Base-by-base conservation (phyloP, 2,329 filamentous ascomycete genomes). In the Plenodomus biglobosus region DNA sequence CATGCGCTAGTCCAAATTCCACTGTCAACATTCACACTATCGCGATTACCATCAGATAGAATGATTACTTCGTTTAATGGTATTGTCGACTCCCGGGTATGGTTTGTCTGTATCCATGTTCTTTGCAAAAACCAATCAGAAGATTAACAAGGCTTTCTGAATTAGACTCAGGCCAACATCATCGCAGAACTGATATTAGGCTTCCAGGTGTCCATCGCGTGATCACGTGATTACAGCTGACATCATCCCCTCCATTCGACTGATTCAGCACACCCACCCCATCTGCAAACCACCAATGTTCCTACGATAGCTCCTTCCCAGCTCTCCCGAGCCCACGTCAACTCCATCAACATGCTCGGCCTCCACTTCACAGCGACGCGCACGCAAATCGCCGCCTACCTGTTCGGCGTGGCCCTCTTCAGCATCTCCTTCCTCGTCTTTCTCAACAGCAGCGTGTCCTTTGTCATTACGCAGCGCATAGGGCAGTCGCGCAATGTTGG, bases 351-450 rank as follows among this genome's bases (percentile, higher is more conserved):
- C 49, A 71, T 71, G 69, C 64, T 73, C 56, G 66, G 66, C 52
- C 65, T 72, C 42, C 54, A 59, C 44, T 81, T 85, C 62, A 84
- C 81, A 20, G 83, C 81, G n/a, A 78, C 77, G 17, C 74, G 75
- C 54, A 66, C 76, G 2, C 83, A 86, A 65, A 77, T 80, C 22
- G 70, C 81, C 48, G 87, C 88, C 22, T 95, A 95, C 71, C 83
- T 95, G 30, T 80, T 91, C 56, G 86, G 86, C 67, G 87, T 94
- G 64, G 88, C 87, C 52, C 84, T 95, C 61, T 92, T 92, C 77
- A 90, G 85, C 72, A 94, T 95, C 65, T 87, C 87, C 45, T 94
- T 94, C 75, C 86, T 95, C 57, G 90, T 95, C 64, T 95, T 95
- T 74, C 82, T 95, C 54, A 94, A 94, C 77, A 88, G 85, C 75